These are phyloP conservation scores for Xylaria polymorpha DNA, from an alignment of 2,329 filamentous ascomycete genomes.

Conservation along the genomic window DNA sequence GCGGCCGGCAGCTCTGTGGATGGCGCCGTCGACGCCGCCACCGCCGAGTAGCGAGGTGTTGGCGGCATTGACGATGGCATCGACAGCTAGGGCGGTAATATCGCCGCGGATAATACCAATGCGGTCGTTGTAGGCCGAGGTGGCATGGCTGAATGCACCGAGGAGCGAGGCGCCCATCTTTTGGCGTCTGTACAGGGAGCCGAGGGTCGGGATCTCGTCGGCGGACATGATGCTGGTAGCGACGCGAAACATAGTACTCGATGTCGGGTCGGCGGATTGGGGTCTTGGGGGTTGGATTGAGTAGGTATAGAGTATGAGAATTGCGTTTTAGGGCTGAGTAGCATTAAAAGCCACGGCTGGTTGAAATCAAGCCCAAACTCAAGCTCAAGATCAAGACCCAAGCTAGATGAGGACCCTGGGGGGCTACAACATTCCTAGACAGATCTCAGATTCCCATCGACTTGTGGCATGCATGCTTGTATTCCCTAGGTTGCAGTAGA, in stretches of 20 bases:
- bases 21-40: slow-evolving; percentile 90
- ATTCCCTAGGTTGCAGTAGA: not conserved
- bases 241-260: slow-evolving; percentile 23
- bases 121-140: slow-evolving; percentile 70
- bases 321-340: not conserved
- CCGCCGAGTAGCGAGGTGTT: slow-evolving; percentile 83
- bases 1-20: slow-evolving; percentile 83
- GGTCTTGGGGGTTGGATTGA: too few relatives aligned
- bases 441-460: too few relatives aligned
- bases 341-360: too few relatives aligned
- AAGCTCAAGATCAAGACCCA: too few relatives aligned
- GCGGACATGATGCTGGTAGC: slow-evolving; percentile 55
- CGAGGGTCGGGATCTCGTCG: slow-evolving; percentile 70
- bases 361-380: not conserved
- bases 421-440: not conserved
- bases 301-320: not conserved
- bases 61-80: slow-evolving; percentile 93
- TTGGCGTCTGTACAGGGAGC: slow-evolving; percentile 71
- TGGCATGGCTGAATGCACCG: slow-evolving; percentile 42
- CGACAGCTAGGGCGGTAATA: slow-evolving; percentile 82
- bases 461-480: not conserved
- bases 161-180: slow-evolving; percentile 54
- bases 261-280: not conserved
- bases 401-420: not conserved
- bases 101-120: slow-evolving; percentile 79